A percentile compares a stretch with the other conserved stretches of the same genome.
These are phyloP conservation scores for Psilocybe sp. DNA, from an alignment of 768 basidiomycete genomes.

Conservation along the genomic window DNA sequence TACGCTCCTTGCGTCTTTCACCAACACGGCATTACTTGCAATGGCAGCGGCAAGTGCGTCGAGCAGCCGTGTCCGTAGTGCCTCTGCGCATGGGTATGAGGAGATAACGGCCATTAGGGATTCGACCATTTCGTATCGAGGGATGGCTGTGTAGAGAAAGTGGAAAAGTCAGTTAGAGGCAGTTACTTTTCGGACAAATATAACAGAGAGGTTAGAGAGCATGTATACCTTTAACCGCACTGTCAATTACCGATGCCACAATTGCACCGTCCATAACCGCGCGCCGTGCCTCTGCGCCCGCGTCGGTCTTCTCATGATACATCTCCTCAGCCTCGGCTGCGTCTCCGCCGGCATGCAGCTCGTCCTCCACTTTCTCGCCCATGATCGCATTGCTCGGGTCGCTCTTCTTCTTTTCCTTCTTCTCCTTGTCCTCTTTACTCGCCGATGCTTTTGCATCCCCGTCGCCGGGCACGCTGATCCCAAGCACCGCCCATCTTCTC, in stretches of 20 bases:
- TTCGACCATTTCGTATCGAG: no score
- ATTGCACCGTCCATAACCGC: slow-evolving; percentile 78
- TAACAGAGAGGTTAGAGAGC: slow-evolving; percentile 1
- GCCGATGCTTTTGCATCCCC: slow-evolving; percentile 18
- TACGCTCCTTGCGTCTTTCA: no score
- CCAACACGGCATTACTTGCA: no score
- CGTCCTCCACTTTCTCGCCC: slow-evolving; percentile 16
- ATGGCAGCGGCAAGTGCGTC: no score
- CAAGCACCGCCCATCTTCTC: slow-evolving; percentile 77
- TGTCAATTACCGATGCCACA: slow-evolving; percentile 72
- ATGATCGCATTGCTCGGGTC: slow-evolving; percentile 27
- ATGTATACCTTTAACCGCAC: slow-evolving; percentile 65
- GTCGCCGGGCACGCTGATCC: slow-evolving; percentile 43
- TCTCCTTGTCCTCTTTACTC: no score
- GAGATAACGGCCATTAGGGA: no score
- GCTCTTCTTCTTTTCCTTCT: slow-evolving; percentile 26
- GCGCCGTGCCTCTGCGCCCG: slow-evolving; percentile 54
- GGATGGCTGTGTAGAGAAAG: no score
- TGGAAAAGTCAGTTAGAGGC: no score
- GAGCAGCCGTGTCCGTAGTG: no score
- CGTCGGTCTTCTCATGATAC: slow-evolving; percentile 40
- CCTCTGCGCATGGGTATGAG: no score
- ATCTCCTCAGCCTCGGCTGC: slow-evolving; percentile 6
- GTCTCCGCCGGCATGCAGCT: slow-evolving; percentile 1
- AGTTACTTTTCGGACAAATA: no score